Base-by-base conservation (phyloP, 129 eudicot genomes). In the Centella asiatica region DNA sequence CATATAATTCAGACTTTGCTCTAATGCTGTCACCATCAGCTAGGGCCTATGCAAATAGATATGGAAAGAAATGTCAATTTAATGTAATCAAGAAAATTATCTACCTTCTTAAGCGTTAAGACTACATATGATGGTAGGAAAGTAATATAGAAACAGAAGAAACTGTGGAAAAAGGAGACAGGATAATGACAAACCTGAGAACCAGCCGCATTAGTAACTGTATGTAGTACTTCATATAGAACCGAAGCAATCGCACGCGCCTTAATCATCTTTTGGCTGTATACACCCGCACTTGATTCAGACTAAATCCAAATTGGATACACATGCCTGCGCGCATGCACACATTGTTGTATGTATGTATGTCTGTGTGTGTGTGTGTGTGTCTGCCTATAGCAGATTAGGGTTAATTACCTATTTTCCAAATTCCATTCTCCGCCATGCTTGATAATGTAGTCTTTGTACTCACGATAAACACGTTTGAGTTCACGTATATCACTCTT, bases 401-500 rank as follows among this genome's bases (percentile, higher is more conserved):
- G 47, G 25, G 25, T 60, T 24, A 13, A 20, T 45, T 69, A 84
- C 98, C 98, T 80, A 69, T 83, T 78, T 46, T 77, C 86, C 69
- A 72, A 74, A 64, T 85, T 81, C 68, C 74, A 70, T 52, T 83
- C 94, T 60, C 82, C 98, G 31, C 84, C 94, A 76, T 93, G 92
- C 66, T 83, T 76, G 73, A 82, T 74, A 34, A 87, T 78, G 76
- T 79, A 93, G 62, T 85, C 81, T 68, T 80, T 88, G 76, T 84
- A 93, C 57, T 79, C 69, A 40, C 72, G 76, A 69, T 85, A 88
- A 76, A 88, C 96, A 71, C 99, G 96, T 61, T 85, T 76, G 37
- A 93, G 86, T 75, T 93, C 99, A 29, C 95, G 95, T 47, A 87
- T 67, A 60, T 93, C 99, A 65, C 95, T 88, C 75, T 76, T 87